Percentiles rank a stretch among this genome's conserved stretches.
Evolutionary conservation across 768 basidiomycete species (phyloP).

Genomic region (Kwoniella sp.): DNA sequence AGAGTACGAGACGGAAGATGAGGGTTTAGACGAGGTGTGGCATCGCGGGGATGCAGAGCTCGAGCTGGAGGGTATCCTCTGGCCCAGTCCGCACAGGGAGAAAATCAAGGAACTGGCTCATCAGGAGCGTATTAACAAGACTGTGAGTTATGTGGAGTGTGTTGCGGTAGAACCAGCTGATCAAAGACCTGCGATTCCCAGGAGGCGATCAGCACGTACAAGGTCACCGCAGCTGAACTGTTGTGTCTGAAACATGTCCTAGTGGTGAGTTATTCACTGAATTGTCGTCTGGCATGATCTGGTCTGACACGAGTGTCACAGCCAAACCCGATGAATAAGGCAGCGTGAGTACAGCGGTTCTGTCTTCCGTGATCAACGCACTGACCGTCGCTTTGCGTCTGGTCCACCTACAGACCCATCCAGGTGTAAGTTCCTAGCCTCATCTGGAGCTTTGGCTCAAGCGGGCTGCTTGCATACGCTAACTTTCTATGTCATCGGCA

Average conservation of each 20-base stretch:
- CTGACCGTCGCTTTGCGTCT: too few species aligned
- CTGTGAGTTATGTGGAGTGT: background rate
- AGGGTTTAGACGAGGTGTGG: background rate
- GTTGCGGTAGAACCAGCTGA: background rate
- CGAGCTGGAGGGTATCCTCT: background rate
- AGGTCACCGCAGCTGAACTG: conserved; percentile 24
- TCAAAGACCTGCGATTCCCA: conserved; percentile 2
- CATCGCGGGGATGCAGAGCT: background rate
- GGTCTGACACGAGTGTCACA: too few species aligned
- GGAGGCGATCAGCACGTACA: conserved; percentile 21
- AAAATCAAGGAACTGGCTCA: background rate
- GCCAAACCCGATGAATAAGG: conserved; percentile 18
- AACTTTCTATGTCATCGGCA: too few species aligned
- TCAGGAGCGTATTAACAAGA: background rate
- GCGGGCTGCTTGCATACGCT: too few species aligned
- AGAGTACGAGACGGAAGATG: background rate
- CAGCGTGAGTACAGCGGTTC: background rate
- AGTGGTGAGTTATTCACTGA: conserved; percentile 11
- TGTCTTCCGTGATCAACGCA: too few species aligned
- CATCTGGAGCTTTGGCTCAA: too few species aligned
- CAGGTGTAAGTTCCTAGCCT: background rate
- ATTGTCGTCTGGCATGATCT: background rate
- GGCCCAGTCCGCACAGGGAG: conserved; percentile 1
- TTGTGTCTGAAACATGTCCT: conserved; percentile 20
- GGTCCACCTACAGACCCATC: background rate